Evolutionary conservation across 805 yeast species (phyloP), one percentile per base, ranked within the genome.

Genomic region (Nakazawaea pomicola): DNA sequence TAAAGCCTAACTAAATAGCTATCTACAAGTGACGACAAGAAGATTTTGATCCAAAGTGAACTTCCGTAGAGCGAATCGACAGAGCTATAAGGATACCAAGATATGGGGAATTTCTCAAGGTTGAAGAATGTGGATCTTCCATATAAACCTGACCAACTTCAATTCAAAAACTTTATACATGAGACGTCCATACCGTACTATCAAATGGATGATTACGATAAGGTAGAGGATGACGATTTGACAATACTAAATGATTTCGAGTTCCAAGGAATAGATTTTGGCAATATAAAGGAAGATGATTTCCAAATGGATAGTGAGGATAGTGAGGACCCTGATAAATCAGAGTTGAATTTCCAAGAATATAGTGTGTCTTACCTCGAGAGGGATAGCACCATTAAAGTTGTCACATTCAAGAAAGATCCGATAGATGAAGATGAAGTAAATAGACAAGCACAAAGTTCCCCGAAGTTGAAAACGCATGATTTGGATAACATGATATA

Each of bases 401-500:
- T 18, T 14, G 29, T 31, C 11, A 33, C 29, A 16, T 27, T 17
- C 29, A 30, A 30, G 16, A 33, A 29, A 20, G 29, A 29, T 7
- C 15, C 43, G 7, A 46, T 51, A 14, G 49, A 46, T 18, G 47
- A 45, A 19, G 29, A 28, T 2, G 45, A 42, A 8, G 4, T 42
- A 12, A 24, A 37, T 12, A 37, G 25, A 18, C 41, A 37, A 29
- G 39, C 39, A 3, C 45, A 42, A 11, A 37, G 41, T 2, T 42
- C 45, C 14, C 45, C 45, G 3, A 42, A 42, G 29, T n/a, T 24
- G 10, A n/a, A n/a, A 11, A 20, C 25, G 4, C 27, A 34, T 25
- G 64, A 63, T 41, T 54, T 69, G 47, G 55, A 68, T 18, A 46
- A 51, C 29, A 54, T 62, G 39, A 52, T 70, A 40, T 59, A 58